Base-by-base conservation (phyloP, 495 filamentous ascomycete species). In the Talaromyces wortmannii region DNA sequence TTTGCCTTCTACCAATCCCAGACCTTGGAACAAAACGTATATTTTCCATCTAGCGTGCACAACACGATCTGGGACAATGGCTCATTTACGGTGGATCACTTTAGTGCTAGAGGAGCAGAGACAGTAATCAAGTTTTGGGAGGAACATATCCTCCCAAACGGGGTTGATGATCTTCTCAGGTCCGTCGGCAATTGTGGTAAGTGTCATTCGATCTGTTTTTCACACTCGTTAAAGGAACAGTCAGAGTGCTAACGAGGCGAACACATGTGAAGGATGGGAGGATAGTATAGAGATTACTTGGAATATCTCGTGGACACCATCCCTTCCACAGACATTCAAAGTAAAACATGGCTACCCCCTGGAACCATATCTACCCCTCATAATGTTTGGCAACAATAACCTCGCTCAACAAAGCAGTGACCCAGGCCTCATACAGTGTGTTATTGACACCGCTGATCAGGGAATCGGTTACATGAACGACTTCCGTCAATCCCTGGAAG, bases 61-160 rank as follows among this genome's bases (percentile, higher is more conserved):
- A 33, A 59, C 17, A 65, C 59, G 0, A 67, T 71, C 51, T 68
- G 61, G 13, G 66, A 73, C 30, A 79, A 78, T 52, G 78, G 78
- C 1, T 77, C 74, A 0, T 79, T 66, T 59, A 63, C 64, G 5
- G 76, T 77, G 7, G 78, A 82, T 57, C 78, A 82, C 52, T 80
- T 73, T 48, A 73, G 67, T 50, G 59, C 66, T 7, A 48, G 45
- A 0, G 78, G 78, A 16, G 77, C 77, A 2, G 59, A 72, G 56
- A 62, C 65, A 1, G 57, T 66, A 3, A 77, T 64, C 5, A 63
- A 71, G 30, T 79, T 78, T 56, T 76, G 75, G 73, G 70, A 79
- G 23, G 29, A 75, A 29, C 59, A 78, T 49, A 57, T 79, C 8
- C 59, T 82, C 1, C 59, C 60, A 13, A 60, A 63, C 7, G 67